Evolutionary conservation across 2,329 filamentous ascomycete species (phyloP).

Genomic region (Alternaria arbusti): DNA sequence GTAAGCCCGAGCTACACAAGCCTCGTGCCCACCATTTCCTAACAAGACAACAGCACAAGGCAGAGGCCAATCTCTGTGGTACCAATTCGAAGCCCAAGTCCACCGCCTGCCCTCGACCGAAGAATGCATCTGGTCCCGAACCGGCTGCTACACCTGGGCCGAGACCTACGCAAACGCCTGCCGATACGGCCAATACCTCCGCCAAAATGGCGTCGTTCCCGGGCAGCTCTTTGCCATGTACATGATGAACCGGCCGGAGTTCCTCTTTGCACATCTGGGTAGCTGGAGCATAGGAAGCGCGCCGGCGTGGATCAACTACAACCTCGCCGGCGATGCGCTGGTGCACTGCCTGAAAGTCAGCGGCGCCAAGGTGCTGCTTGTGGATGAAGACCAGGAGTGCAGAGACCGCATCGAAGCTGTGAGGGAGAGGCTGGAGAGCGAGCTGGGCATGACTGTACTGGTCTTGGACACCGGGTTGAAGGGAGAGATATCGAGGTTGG

Average conservation of each 20-base stretch:
- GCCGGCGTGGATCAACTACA: conserved; percentile 75
- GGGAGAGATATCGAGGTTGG: conserved; percentile 56
- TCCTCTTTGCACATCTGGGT: conserved; percentile 70
- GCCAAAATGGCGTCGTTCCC: conserved; percentile 60
- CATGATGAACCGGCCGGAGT: conserved; percentile 71
- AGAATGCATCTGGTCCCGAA: conserved; percentile 71
- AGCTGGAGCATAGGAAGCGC: conserved; percentile 70
- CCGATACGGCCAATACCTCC: conserved; percentile 46
- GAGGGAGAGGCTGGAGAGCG: conserved; percentile 55
- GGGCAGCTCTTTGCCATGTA: conserved; percentile 70
- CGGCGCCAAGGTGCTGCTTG: conserved; percentile 55
- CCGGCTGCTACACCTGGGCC: conserved; percentile 54
- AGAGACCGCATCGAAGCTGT: conserved; percentile 63
- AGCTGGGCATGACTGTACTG: conserved; percentile 65
- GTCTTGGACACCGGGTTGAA: conserved; percentile 59
- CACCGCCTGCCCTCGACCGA: conserved; percentile 56
- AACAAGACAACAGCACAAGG: conserved; percentile 33
- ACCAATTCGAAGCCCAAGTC: conserved; percentile 66
- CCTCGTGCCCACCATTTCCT: background rate
- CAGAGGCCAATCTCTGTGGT: conserved; percentile 67
- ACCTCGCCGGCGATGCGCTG: conserved; percentile 68
- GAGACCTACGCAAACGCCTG: conserved; percentile 51
- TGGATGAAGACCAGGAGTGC: conserved; percentile 58
- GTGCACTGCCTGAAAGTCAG: conserved; percentile 70
- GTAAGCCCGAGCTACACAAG: conserved; percentile 46